Evolutionary conservation across 441 rosid species (phyloP).

Genomic region (Francoa sonchifolia): DNA sequence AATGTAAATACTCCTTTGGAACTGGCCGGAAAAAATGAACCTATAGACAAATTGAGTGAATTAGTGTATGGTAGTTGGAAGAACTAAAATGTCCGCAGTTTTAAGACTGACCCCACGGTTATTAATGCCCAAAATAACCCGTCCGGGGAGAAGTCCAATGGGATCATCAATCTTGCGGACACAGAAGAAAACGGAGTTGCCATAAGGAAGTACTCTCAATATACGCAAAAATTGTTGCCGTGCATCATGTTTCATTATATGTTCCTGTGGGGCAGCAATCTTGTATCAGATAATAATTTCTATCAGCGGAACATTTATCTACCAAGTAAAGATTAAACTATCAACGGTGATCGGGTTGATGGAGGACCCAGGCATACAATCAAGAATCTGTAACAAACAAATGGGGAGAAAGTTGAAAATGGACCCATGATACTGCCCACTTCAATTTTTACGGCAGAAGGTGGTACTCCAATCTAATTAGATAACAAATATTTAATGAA

Average conservation of each 20-base stretch:
- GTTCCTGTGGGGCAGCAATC: slow-evolving; percentile 40
- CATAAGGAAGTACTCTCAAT: slow-evolving; percentile 76
- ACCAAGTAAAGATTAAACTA: too few relatives aligned
- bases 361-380: too few relatives aligned
- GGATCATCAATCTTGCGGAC: slow-evolving; percentile 99
- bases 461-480: too few relatives aligned
- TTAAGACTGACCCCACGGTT: slow-evolving; percentile 81
- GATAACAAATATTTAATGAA: too few relatives aligned
- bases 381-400: too few relatives aligned
- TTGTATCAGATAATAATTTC: too few relatives aligned
- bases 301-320: too few relatives aligned
- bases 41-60: slow-evolving; percentile 17
- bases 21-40: slow-evolving; percentile 97
- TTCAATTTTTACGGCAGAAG: too few relatives aligned
- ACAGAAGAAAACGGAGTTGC: slow-evolving; percentile 84
- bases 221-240: slow-evolving; percentile 87
- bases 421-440: too few relatives aligned
- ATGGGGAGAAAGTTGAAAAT: too few relatives aligned
- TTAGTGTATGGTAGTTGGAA: neutral
- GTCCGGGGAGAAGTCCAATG: slow-evolving; percentile 89
- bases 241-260: slow-evolving; percentile 85
- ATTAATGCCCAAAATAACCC: slow-evolving; percentile 86
- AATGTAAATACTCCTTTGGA: slow-evolving; percentile 92
- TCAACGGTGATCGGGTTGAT: too few relatives aligned
- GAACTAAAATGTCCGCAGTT: neutral